These are phyloP conservation scores for Talaromyces nanjingensis DNA, from an alignment of 495 filamentous ascomycete species.

Conservation along the genomic window DNA sequence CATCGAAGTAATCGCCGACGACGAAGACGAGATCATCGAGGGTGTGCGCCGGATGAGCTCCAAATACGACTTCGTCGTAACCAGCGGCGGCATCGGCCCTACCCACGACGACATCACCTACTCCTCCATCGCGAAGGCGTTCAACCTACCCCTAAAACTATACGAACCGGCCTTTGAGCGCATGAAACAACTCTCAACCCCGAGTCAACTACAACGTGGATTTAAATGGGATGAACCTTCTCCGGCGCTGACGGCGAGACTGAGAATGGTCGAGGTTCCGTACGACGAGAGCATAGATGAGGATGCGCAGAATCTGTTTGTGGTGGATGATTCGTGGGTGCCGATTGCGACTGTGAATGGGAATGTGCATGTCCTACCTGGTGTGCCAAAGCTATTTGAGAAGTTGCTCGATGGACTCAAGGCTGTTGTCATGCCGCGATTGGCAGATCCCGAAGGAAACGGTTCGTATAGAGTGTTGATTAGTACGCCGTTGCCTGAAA, in stretches of 20 bases:
- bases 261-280: conserved; percentile 85
- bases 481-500: conserved; percentile 82
- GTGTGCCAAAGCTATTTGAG: conserved; percentile 80
- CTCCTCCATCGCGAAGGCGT: conserved; percentile 85
- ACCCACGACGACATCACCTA: conserved; percentile 99
- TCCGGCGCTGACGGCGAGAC: conserved; percentile 66
- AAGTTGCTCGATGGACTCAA: conserved; percentile 69
- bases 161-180: conserved; percentile 67
- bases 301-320: conserved; percentile 66
- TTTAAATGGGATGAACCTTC: conserved; percentile 85
- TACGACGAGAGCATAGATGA: conserved; percentile 55
- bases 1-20: conserved; percentile 88
- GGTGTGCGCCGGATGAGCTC: conserved; percentile 77
- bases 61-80: conserved; percentile 90
- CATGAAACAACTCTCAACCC: conserved; percentile 76
- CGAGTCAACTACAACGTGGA: conserved; percentile 60
- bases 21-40: conserved; percentile 84
- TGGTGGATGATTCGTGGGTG: conserved; percentile 80
- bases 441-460: conserved; percentile 72
- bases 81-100: conserved; percentile 89
- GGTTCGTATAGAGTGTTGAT: conserved; percentile 71
- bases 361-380: conserved; percentile 89
- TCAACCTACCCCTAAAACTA: conserved; percentile 64
- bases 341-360: conserved; percentile 81
- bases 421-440: conserved; percentile 55